A percentile compares a stretch with the other conserved stretches of the same genome.
These are phyloP conservation scores for Solanum rostratum DNA, from an alignment of 257 asterid species.

Conservation along the genomic window DNA sequence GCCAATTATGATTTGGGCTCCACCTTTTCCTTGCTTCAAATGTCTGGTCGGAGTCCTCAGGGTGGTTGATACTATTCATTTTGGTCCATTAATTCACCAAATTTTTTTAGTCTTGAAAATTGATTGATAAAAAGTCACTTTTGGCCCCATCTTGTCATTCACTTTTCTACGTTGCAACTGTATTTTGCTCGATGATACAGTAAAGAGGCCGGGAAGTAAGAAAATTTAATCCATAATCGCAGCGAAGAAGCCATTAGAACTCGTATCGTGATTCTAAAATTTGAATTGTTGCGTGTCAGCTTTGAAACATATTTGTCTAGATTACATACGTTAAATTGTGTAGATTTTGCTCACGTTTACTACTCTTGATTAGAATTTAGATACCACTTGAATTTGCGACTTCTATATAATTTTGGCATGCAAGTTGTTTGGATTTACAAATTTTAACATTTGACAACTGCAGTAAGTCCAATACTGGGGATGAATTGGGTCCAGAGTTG, in stretches of 20 bases:
- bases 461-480: background rate
- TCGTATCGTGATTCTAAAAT: background rate
- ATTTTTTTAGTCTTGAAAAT: background rate
- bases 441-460: background rate
- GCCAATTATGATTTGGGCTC: background rate
- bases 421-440: background rate
- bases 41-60: slow-evolving; percentile 1
- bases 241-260: background rate
- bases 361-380: background rate
- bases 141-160: background rate
- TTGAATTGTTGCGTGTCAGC: background rate
- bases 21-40: background rate
- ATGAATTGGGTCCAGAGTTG: background rate
- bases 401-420: background rate
- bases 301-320: too few species aligned
- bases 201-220: background rate
- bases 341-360: background rate
- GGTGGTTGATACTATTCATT: background rate
- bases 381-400: background rate
- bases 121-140: background rate
- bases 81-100: background rate
- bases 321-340: too few species aligned
- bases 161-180: background rate
- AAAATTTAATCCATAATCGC: background rate
- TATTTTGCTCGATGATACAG: background rate